Evolutionary conservation across 768 basidiomycete species (phyloP).

Genomic region (Fomitopsis pulvina): DNA sequence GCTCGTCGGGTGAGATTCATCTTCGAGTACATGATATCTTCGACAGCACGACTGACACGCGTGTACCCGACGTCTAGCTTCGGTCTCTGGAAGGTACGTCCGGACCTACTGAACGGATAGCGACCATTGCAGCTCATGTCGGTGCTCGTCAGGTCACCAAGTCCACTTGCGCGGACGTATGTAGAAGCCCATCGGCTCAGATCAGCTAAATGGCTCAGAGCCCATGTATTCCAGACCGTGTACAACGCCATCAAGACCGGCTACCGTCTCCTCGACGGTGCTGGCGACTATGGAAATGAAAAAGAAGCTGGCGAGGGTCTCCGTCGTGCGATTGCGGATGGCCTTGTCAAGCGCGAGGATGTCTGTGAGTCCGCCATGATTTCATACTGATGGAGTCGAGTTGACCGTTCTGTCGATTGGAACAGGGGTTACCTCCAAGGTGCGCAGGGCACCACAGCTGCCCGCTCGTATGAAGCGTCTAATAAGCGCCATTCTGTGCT

Average conservation of each 20-base stretch:
- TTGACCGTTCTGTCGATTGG: too few species aligned
- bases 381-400: not conserved
- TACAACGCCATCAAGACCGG: conserved; percentile 83
- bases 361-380: conserved; percentile 52
- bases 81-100: conserved; percentile 62
- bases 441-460: conserved; percentile 12
- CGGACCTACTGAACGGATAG: not conserved
- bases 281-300: conserved; percentile 87
- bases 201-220: not conserved
- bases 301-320: conserved; percentile 80
- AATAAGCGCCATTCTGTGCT: not conserved
- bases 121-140: not conserved
- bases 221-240: conserved; percentile 44
- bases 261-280: conserved; percentile 83
- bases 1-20: conserved; percentile 49
- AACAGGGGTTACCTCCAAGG: conserved; percentile 82
- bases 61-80: conserved; percentile 33
- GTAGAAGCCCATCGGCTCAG: conserved; percentile 6
- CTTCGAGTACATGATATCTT: not conserved
- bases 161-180: conserved; percentile 52
- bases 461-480: not conserved
- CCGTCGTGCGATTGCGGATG: conserved; percentile 68
- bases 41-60: not conserved
- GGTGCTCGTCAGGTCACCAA: conserved; percentile 45
- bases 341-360: conserved; percentile 83